Conservation (phyloP, 768 basidiomycete species). For the Boletus vermiculosoides region DNA sequence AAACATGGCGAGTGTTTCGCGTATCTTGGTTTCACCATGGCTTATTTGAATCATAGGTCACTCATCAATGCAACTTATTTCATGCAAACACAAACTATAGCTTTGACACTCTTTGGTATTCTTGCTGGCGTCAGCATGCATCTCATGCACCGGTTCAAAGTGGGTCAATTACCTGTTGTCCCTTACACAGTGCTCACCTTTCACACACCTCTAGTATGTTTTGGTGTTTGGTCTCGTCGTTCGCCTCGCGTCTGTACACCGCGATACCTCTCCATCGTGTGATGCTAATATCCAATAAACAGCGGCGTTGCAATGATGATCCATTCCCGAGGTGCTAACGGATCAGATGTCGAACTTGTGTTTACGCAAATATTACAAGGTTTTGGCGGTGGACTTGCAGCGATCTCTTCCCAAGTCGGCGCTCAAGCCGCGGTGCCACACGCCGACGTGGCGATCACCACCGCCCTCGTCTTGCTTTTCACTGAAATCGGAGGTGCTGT, state of each 20-base stretch:
- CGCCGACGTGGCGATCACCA: constrained; percentile 63
- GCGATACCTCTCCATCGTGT: background rate
- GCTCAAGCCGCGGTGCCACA: constrained; percentile 68
- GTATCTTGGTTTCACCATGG: background rate
- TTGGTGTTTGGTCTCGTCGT: constrained; percentile 58
- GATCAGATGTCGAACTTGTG: constrained; percentile 54
- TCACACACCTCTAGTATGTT: constrained; percentile 33
- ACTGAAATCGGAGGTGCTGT: constrained; percentile 69
- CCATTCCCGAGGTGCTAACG: constrained; percentile 61
- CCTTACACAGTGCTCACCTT: background rate
- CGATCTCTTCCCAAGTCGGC: constrained; percentile 53
- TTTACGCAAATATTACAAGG: constrained; percentile 72
- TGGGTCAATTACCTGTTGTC: constrained; percentile 11
- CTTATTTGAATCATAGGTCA: constrained; percentile 40
- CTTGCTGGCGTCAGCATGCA: constrained; percentile 56
- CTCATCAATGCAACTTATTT: constrained; percentile 63
- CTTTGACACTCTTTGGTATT: constrained; percentile 64
- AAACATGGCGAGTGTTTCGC: constrained; percentile 40
- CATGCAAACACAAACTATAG: constrained; percentile 55
- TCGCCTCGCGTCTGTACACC: constrained; percentile 45
- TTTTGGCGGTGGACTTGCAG: constrained; percentile 69
- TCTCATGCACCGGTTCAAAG: constrained; percentile 55
- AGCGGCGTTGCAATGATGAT: constrained; percentile 70
- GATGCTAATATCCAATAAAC: background rate
- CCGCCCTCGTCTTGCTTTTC: constrained; percentile 62